Evolutionary conservation across 2,329 filamentous ascomycete species (phyloP).

Genomic region (Pseudogymnoascus sp.): DNA sequence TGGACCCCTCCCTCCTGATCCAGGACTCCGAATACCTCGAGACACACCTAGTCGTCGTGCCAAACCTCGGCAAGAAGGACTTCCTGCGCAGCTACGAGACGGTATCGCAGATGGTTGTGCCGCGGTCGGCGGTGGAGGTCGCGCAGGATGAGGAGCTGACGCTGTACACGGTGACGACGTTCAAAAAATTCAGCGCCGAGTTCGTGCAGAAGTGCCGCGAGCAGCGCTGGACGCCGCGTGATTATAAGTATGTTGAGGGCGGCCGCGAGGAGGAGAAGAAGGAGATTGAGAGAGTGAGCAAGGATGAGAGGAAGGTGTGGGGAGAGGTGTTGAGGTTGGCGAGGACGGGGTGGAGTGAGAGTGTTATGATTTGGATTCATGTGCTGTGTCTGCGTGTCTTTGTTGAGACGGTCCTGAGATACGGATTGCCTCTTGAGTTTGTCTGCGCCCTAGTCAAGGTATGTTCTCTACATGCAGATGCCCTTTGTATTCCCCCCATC

Average conservation of each 20-base stretch:
- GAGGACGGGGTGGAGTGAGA: slow-evolving; percentile 90
- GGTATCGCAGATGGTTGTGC: slow-evolving; percentile 83
- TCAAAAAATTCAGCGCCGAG: slow-evolving; percentile 83
- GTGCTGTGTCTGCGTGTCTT: slow-evolving; percentile 87
- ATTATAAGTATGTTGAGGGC: slow-evolving; percentile 88
- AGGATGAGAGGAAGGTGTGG: slow-evolving; percentile 86
- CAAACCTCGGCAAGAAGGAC: slow-evolving; percentile 71
- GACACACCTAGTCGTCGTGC: slow-evolving; percentile 88
- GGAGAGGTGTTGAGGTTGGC: slow-evolving; percentile 83
- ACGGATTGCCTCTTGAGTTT: slow-evolving; percentile 86
- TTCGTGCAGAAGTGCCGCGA: slow-evolving; percentile 91
- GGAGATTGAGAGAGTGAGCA: slow-evolving; percentile 73
- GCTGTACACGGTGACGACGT: slow-evolving; percentile 81
- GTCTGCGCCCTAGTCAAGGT: slow-evolving; percentile 81
- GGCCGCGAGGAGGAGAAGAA: slow-evolving; percentile 82
- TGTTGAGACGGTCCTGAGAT: slow-evolving; percentile 95
- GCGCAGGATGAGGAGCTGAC: slow-evolving; percentile 85
- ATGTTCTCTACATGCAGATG: slow-evolving; percentile 28
- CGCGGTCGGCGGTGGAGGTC: slow-evolving; percentile 73
- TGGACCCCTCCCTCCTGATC: slow-evolving; percentile 72
- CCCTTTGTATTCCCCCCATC: not conserved
- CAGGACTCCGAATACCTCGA: slow-evolving; percentile 94
- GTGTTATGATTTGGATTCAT: slow-evolving; percentile 93
- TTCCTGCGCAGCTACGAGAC: slow-evolving; percentile 88
- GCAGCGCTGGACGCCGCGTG: slow-evolving; percentile 87